Base-by-base conservation (phyloP, 441 rosid species). In the Pelargonium australe region DNA sequence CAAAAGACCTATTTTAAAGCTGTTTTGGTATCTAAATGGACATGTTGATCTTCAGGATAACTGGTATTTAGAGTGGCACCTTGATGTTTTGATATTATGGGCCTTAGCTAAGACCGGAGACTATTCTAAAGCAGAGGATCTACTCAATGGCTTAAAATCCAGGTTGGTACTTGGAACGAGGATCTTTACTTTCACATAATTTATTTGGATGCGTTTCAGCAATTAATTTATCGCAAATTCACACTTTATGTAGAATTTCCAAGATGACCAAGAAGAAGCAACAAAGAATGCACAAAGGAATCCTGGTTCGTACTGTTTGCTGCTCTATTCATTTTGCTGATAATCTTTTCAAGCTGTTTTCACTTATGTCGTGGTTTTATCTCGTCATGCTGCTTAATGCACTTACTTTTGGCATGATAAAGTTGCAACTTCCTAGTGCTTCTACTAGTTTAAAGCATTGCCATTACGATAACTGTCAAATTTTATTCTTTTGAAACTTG, bases 21-120 rank as follows among this genome's bases (percentile, higher is more conserved):
- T 53, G 57, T 67, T 64, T 40, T 61, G 23, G 23, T 70, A 25
- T 58, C 37, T 28, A 51, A 62, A 20, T 9, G 13, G 67, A 47
- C 20, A 4, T 20, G 62, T 3, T 37, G 8, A 70, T 72, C 55
- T 51, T 76, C 75, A 93, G 98, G 81, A 70, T 65, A 78, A 74
- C 75, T 91, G 98, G 98, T 76, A 84, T 76, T 45, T 87, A n/a
- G 91, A 84, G 66, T 94, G 92, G 96, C 94, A 86, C 77, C 82
- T 94, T 16, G 92, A 94, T 81, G 72, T 91, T 79, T 80, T 91
- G 82, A 88, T 81, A 70, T 65, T 85, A 67, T 88, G 96, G 97
- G 97, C 92, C 69, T 80, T 94, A 76, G 81, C 93, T 31, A 74
- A 78, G 68, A 78, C 80, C 37, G 89, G 89, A 65, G 80, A 91